A percentile compares a stretch with the other conserved stretches of the same genome.
Conservation (phyloP, 2,329 filamentous ascomycete species). For the Stagonosporopsis vannaccii region DNA sequence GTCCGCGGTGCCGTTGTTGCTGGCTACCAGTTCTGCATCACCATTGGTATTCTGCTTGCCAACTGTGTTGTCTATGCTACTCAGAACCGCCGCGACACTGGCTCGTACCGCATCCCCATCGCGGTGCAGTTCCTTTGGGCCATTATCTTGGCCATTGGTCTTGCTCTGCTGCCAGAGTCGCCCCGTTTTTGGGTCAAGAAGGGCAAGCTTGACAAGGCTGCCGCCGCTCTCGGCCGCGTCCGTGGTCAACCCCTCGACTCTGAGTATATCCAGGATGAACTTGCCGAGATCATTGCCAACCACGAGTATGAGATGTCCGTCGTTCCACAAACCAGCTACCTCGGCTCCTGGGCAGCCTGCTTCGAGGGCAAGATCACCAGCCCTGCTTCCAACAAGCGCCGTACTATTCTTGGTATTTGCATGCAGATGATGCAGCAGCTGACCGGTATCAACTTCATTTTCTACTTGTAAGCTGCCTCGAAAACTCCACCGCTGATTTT, state of each 20-base stretch:
- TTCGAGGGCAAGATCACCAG: slow-evolving; percentile 61
- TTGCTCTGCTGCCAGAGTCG: slow-evolving; percentile 82
- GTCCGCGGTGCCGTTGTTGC: slow-evolving; percentile 78
- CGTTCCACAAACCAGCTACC: slow-evolving; percentile 44
- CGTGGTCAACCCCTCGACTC: slow-evolving; percentile 78
- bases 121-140: slow-evolving; percentile 84
- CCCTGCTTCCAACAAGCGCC: slow-evolving; percentile 60
- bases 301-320: slow-evolving; percentile 82
- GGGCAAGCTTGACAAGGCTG: slow-evolving; percentile 71
- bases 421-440: slow-evolving; percentile 63
- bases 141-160: slow-evolving; percentile 74
- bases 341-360: slow-evolving; percentile 69
- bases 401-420: slow-evolving; percentile 56
- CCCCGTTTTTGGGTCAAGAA: slow-evolving; percentile 88
- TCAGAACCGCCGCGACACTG: slow-evolving; percentile 67
- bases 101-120: slow-evolving; percentile 80
- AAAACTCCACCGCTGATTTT: neutral
- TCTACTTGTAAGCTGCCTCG: slow-evolving; percentile 52
- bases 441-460: slow-evolving; percentile 84
- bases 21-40: slow-evolving; percentile 85
- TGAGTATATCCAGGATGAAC: slow-evolving; percentile 79
- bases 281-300: slow-evolving; percentile 90
- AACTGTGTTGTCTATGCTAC: slow-evolving; percentile 79
- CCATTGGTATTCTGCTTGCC: slow-evolving; percentile 78
- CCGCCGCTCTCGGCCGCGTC: slow-evolving; percentile 69